Percentiles rank a stretch among this genome's conserved stretches.
These are phyloP conservation scores for Croton laevigatus DNA, from an alignment of 441 rosid species.

Conservation along the genomic window DNA sequence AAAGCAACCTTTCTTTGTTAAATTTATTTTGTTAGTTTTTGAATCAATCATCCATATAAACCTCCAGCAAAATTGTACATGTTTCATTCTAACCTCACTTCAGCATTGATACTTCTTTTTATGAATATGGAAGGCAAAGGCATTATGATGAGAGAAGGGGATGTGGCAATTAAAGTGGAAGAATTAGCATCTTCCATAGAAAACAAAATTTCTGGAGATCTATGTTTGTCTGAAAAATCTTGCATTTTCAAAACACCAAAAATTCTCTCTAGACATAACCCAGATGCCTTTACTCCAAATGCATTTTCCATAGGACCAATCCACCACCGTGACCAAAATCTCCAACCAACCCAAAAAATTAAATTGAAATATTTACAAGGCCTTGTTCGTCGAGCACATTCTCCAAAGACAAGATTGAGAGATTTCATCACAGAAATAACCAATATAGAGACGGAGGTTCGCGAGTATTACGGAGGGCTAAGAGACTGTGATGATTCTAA, in stretches of 20 bases:
- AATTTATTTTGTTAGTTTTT: no score
- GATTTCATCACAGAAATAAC: slow-evolving; percentile 1
- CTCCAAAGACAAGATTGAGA: not conserved
- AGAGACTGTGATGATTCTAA: not conserved
- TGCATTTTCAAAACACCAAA: slow-evolving; percentile 32
- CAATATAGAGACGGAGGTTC: slow-evolving; percentile 20
- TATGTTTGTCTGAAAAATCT: slow-evolving; percentile 8
- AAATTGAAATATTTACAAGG: slow-evolving; percentile 25
- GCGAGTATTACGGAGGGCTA: slow-evolving; percentile 20
- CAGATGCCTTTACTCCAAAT: slow-evolving; percentile 28
- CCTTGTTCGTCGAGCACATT: slow-evolving; percentile 18
- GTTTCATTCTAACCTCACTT: not conserved
- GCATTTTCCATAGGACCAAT: slow-evolving; percentile 36
- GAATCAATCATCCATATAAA: no score
- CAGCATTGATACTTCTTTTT: not conserved
- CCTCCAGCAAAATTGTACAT: no score
- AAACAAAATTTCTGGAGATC: not conserved
- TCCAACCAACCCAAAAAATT: slow-evolving; percentile 21
- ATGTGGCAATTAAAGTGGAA: not conserved
- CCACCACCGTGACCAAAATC: slow-evolving; percentile 9
- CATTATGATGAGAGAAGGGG: no score
- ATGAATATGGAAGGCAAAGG: no score
- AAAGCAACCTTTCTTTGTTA: no score
- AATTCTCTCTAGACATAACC: slow-evolving; percentile 27
- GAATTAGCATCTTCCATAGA: slow-evolving; percentile 22